Percentiles rank a stretch among this genome's conserved stretches.
Evolutionary conservation across 495 filamentous ascomycete species (phyloP).

Genomic region (Rhizodiscina lignyota): DNA sequence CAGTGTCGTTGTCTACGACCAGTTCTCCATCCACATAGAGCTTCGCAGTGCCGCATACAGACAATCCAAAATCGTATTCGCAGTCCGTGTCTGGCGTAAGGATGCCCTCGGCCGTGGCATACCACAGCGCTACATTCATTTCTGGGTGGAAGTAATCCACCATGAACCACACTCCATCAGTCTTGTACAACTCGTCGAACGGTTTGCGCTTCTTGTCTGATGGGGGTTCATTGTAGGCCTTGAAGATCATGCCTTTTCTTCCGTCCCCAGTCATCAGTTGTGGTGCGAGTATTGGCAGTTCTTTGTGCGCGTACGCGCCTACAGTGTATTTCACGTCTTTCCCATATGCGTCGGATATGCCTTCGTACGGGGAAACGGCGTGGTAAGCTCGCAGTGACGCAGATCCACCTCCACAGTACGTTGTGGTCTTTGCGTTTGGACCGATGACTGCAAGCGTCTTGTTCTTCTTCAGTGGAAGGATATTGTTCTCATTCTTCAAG

Average conservation of each 20-base stretch:
- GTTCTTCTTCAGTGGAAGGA: slow-evolving; percentile 46
- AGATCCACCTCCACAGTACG: slow-evolving; percentile 52
- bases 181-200: slow-evolving; percentile 37
- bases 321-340: slow-evolving; percentile 27
- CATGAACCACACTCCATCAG: slow-evolving; percentile 37
- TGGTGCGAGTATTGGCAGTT: slow-evolving; percentile 37
- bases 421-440: slow-evolving; percentile 37
- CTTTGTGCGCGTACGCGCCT: slow-evolving; percentile 43
- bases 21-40: slow-evolving; percentile 52
- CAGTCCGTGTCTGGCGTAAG: slow-evolving; percentile 44
- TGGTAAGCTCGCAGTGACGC: slow-evolving; percentile 66
- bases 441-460: slow-evolving; percentile 55
- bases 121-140: slow-evolving; percentile 37
- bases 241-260: slow-evolving; percentile 33
- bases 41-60: slow-evolving; percentile 55
- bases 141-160: slow-evolving; percentile 47
- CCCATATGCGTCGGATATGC: slow-evolving; percentile 31
- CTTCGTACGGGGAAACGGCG: slow-evolving; percentile 49
- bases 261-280: slow-evolving; percentile 23
- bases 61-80: slow-evolving; percentile 59
- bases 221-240: slow-evolving; percentile 40
- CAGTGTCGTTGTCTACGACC: slow-evolving; percentile 48
- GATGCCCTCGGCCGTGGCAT: slow-evolving; percentile 42
- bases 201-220: slow-evolving; percentile 25
- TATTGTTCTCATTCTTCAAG: slow-evolving; percentile 53